A percentile compares a stretch with the other conserved stretches of the same genome.
Conservation (phyloP, 768 basidiomycete genomes). For the Zangia roseola region DNA sequence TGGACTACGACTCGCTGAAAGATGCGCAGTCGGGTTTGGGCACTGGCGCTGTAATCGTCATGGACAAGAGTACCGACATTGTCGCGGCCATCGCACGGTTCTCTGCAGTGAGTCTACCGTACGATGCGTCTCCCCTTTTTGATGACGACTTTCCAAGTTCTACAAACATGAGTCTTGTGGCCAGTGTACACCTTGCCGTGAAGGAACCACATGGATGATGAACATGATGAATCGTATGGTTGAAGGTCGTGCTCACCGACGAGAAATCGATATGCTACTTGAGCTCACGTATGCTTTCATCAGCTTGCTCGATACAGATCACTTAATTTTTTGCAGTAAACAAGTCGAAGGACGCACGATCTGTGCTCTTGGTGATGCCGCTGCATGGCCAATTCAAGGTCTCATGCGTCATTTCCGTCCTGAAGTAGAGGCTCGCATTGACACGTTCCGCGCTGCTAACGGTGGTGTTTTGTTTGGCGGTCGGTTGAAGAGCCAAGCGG, state of each 20-base stretch:
- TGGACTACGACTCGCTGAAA: conserved; percentile 98
- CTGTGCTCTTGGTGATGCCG: conserved; percentile 95
- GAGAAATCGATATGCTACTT: conserved; percentile 98
- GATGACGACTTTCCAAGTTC: conserved; percentile 52
- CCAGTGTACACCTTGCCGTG: conserved; percentile 92
- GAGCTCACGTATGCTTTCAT: conserved; percentile 74
- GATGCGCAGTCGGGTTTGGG: conserved; percentile 96
- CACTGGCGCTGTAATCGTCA: conserved; percentile 97
- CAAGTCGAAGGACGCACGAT: conserved; percentile 97
- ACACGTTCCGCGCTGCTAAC: conserved; percentile 66
- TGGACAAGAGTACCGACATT: conserved; percentile 97
- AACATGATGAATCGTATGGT: conserved; percentile 99
- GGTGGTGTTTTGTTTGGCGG: conserved; percentile 92
- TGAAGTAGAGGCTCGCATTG: conserved; percentile 87
- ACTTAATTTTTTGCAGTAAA: conserved; percentile 53
- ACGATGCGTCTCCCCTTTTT: not conserved
- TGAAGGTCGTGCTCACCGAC: conserved; percentile 83
- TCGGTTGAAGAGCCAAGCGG: conserved; percentile 61
- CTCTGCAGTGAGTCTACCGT: conserved; percentile 51
- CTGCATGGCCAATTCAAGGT: conserved; percentile 98
- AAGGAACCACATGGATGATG: conserved; percentile 99
- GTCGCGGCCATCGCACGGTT: conserved; percentile 94
- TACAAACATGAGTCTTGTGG: conserved; percentile 99
- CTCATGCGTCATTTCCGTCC: conserved; percentile 98
- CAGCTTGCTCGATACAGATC: not conserved